A percentile compares a stretch with the other conserved stretches of the same genome.
Evolutionary conservation across 345 rosid species (phyloP).

Genomic region (Hibiscus trionum): DNA sequence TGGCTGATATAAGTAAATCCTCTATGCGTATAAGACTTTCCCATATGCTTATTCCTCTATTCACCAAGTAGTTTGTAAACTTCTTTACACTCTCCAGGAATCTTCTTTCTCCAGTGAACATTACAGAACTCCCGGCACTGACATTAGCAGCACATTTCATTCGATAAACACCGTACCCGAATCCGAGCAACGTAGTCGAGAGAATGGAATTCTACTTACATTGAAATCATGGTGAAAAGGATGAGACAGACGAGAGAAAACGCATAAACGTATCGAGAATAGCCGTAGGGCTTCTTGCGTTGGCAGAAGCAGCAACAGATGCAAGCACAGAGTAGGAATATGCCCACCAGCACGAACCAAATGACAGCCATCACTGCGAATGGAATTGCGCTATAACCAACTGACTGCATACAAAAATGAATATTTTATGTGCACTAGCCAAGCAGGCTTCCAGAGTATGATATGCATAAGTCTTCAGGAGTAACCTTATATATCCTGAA

Average conservation of each 20-base stretch:
- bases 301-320: conserved; percentile 33
- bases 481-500: too few relatives aligned
- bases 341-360: conserved; percentile 46
- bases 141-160: not conserved
- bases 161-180: too few relatives aligned
- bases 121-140: conserved; percentile 37
- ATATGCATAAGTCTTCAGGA: too few relatives aligned
- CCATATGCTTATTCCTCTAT: conserved; percentile 24
- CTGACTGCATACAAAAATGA: conserved; percentile 34
- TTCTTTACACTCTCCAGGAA: conserved; percentile 30
- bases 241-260: conserved; percentile 37
- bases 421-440: too few relatives aligned
- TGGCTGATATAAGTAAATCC: conserved; percentile 31
- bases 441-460: too few relatives aligned
- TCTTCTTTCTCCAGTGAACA: conserved; percentile 34
- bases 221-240: conserved; percentile 37
- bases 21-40: conserved; percentile 22
- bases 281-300: conserved; percentile 27
- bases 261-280: conserved; percentile 34
- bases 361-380: conserved; percentile 28
- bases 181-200: too few relatives aligned
- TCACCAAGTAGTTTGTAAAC: conserved; percentile 28
- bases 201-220: conserved; percentile 19
- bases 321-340: conserved; percentile 25
- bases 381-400: conserved; percentile 41